Conservation (phyloP, 1,139 yeast genomes). For the Saccharomycopsis hybrid region DNA sequence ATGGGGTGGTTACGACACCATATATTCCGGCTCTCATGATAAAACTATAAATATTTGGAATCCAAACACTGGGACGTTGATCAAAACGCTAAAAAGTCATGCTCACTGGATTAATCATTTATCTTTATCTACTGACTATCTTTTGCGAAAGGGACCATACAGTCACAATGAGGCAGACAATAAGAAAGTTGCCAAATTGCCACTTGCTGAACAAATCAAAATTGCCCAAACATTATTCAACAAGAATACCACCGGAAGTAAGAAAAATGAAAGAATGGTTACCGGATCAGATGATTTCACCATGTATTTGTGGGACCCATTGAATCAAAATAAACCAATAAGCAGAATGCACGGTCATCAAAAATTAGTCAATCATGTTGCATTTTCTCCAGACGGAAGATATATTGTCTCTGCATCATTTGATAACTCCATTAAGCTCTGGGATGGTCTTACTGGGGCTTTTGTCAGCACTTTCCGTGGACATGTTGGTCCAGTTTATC, state of each 20-base stretch:
- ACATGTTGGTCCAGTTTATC: slow-evolving; percentile 96
- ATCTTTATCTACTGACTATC: slow-evolving; percentile 86
- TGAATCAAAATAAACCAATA: slow-evolving; percentile 71
- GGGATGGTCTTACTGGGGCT: slow-evolving; percentile 95
- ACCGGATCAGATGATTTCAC: slow-evolving; percentile 97
- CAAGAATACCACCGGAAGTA: slow-evolving; percentile 61
- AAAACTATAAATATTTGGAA: slow-evolving; percentile 94
- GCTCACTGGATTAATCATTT: slow-evolving; percentile 98
- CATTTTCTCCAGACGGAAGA: slow-evolving; percentile 94
- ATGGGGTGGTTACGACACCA: slow-evolving; percentile 88
- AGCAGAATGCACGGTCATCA: slow-evolving; percentile 97
- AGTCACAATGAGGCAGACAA: slow-evolving; percentile 38
- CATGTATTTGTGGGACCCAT: slow-evolving; percentile 95
- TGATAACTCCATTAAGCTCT: slow-evolving; percentile 87
- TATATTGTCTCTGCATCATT: slow-evolving; percentile 88
- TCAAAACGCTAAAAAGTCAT: slow-evolving; percentile 77
- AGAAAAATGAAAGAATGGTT: slow-evolving; percentile 75
- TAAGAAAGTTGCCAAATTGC: slow-evolving; percentile 5
- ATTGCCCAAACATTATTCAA: slow-evolving; percentile 34
- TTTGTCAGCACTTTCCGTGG: slow-evolving; percentile 89
- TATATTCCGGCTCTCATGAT: slow-evolving; percentile 92
- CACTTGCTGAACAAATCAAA: slow-evolving; percentile 12
- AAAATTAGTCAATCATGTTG: slow-evolving; percentile 90
- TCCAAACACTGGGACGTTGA: slow-evolving; percentile 67
- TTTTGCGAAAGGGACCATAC: slow-evolving; percentile 66